A percentile compares a stretch with the other conserved stretches of the same genome.
These are phyloP conservation scores for Globisporangium barbulae DNA, from an alignment of 352 stramenopile genomes.

Conservation along the genomic window DNA sequence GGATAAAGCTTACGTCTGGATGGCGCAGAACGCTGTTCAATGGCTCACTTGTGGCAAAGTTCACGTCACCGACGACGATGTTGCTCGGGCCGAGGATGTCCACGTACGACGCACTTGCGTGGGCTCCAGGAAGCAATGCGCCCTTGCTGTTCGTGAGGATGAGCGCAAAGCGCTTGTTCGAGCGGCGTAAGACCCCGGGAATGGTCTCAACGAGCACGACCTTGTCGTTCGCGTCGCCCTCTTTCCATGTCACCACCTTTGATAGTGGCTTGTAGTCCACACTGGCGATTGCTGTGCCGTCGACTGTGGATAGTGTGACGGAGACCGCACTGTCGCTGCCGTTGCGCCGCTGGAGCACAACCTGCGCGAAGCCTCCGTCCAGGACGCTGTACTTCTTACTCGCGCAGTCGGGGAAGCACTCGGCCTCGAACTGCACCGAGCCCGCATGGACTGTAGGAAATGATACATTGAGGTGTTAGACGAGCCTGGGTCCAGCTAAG, in stretches of 20 bases:
- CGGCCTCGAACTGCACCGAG: constrained; percentile 52
- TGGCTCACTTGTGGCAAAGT: constrained; percentile 41
- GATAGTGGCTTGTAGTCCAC: constrained; percentile 51
- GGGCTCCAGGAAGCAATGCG: constrained; percentile 18
- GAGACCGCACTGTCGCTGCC: constrained; percentile 46
- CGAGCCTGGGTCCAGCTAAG: not conserved
- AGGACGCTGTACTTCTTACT: constrained; percentile 40
- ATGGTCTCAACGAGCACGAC: constrained; percentile 45
- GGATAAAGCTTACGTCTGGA: constrained; percentile 46
- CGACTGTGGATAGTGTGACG: constrained; percentile 37
- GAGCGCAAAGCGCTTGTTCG: constrained; percentile 32
- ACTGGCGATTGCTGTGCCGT: constrained; percentile 39
- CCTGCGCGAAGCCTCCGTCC: constrained; percentile 43
- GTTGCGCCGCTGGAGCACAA: constrained; percentile 51
- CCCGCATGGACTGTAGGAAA: constrained; percentile 28
- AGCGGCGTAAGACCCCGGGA: constrained; percentile 27
- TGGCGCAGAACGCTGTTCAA: constrained; percentile 31
- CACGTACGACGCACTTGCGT: constrained; percentile 38
- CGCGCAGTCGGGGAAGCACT: constrained; percentile 64
- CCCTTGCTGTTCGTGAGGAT: constrained; percentile 29
- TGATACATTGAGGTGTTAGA: not conserved
- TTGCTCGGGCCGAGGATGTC: constrained; percentile 41
- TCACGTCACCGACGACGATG: constrained; percentile 37
- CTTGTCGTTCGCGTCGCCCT: constrained; percentile 50
- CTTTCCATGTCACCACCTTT: constrained; percentile 36